Evolutionary conservation across 768 basidiomycete genomes (phyloP), one percentile per base, ranked within the genome.

Genomic region (Boletus coccyginus): DNA sequence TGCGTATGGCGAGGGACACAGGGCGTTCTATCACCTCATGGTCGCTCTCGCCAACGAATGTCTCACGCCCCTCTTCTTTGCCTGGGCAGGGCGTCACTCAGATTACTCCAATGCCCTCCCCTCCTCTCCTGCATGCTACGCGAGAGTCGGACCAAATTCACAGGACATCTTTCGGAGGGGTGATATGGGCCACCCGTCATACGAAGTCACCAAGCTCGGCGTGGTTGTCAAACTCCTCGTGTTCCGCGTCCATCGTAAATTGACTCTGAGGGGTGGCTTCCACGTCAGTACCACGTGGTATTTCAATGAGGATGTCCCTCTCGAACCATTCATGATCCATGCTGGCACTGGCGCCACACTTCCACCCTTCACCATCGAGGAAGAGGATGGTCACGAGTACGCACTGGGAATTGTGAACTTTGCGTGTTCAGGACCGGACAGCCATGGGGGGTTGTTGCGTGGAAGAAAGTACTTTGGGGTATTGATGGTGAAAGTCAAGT

Each of bases 161-260:
- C 38, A 12, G 36, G 53, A 19, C 44, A 9, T 35, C 7, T 24
- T 4, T 13, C 7, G 11, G 31, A 24, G 45, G 3, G 7, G 19
- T 4, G 53, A 31, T 29, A 31, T 19, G 5, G 53, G 42, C 8
- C 56, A 59, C 31, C 57, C 61, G 3, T 62, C 33, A 7, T 62
- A 62, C 33, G 38, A 52, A n/a, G 46, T 62, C 33, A 54, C 57
- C 29, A 63, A 59, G 24, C 57, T 63, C 19, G 62, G 61, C n/a
- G 38, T 59, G 46, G 38, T 32, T 11, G 43, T 47, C 42, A 62
- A 58, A 10, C 50, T 64, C 39, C 35, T 62, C 21, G 21, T 51
- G n/a, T 39, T 56, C 48, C 41, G 19, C 10, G 54, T 62, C 7
- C 47, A 27, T 21, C 60, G 60, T 3, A 44, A 50, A 33, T 36